Evolutionary conservation across 176 grass and related monocot species (phyloP).

Genomic region (Bolboschoenus planiculmis): DNA sequence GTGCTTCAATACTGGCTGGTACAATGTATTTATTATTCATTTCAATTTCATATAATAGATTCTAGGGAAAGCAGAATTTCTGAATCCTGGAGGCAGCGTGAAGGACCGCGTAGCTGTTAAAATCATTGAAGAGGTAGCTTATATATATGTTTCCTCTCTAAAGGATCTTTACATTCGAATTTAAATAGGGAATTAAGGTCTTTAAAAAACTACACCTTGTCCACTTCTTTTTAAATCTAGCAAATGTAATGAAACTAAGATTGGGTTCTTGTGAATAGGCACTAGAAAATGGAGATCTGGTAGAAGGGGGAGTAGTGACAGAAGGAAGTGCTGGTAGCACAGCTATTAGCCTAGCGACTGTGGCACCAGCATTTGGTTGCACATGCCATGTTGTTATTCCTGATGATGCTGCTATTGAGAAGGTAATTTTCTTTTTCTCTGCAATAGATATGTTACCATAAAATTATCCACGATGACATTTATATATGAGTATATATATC

Average conservation of each 20-base stretch:
- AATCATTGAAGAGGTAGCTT: slow-evolving; percentile 83
- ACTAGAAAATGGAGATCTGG: slow-evolving; percentile 57
- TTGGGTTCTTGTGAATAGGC: slow-evolving; percentile 36
- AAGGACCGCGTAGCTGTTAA: slow-evolving; percentile 89
- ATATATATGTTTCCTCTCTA: neutral
- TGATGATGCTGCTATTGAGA: slow-evolving; percentile 91
- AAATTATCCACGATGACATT: neutral
- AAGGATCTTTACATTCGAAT: too few relatives aligned
- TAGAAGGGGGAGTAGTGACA: slow-evolving; percentile 61
- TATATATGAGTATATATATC: neutral
- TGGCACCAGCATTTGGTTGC: slow-evolving; percentile 81
- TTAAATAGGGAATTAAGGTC: neutral
- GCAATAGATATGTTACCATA: neutral
- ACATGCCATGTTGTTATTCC: slow-evolving; percentile 90
- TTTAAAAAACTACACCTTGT: neutral
- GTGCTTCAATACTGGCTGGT: neutral
- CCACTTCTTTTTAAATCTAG: neutral
- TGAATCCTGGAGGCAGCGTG: slow-evolving; percentile 92
- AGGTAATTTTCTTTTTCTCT: slow-evolving; percentile 36
- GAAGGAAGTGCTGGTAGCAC: slow-evolving; percentile 97
- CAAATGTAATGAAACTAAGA: neutral
- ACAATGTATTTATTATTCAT: neutral
- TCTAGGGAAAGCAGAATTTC: slow-evolving; percentile 92
- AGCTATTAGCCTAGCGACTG: slow-evolving; percentile 90
- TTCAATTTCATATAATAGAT: slow-evolving; percentile 47